Evolutionary conservation across 192 early-diverging fungal genomes (phyloP).

Genomic region (Umbelopsis sp.): DNA sequence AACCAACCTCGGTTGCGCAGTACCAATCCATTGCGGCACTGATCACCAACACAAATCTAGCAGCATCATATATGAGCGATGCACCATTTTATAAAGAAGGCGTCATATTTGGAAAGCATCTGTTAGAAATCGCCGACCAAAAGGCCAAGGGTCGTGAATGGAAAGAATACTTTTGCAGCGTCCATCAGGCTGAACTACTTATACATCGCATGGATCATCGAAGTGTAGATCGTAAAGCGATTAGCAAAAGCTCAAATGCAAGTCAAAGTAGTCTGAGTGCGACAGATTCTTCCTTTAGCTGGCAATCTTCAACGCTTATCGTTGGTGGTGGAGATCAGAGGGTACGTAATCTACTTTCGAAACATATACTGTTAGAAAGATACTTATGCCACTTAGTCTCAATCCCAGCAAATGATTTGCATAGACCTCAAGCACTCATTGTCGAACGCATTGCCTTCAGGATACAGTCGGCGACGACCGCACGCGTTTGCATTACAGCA

Average conservation of each 20-base stretch:
- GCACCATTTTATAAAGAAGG: constrained; percentile 66
- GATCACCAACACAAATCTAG: constrained; percentile 22
- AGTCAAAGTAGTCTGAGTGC: background rate
- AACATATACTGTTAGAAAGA: background rate
- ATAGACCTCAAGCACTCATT: constrained; percentile 80
- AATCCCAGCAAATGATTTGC: constrained; percentile 48
- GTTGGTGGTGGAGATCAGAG: constrained; percentile 23
- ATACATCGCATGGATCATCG: constrained; percentile 76
- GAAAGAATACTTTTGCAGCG: constrained; percentile 80
- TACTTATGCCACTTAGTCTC: constrained; percentile 16
- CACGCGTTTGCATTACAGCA: constrained; percentile 88
- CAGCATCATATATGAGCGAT: constrained; percentile 21
- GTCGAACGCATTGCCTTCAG: constrained; percentile 80
- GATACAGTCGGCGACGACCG: constrained; percentile 75
- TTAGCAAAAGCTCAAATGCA: background rate
- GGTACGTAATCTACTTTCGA: background rate
- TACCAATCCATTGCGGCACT: constrained; percentile 20
- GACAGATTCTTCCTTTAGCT: background rate
- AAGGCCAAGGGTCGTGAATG: constrained; percentile 83
- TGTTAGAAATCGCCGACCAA: constrained; percentile 73
- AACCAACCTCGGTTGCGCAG: background rate
- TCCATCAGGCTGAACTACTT: constrained; percentile 72
- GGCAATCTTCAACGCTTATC: background rate
- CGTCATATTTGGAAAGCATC: constrained; percentile 86
- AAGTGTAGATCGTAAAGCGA: background rate